Conservation (phyloP, 2,329 filamentous ascomycete genomes). For the Microascus cirrosus region DNA sequence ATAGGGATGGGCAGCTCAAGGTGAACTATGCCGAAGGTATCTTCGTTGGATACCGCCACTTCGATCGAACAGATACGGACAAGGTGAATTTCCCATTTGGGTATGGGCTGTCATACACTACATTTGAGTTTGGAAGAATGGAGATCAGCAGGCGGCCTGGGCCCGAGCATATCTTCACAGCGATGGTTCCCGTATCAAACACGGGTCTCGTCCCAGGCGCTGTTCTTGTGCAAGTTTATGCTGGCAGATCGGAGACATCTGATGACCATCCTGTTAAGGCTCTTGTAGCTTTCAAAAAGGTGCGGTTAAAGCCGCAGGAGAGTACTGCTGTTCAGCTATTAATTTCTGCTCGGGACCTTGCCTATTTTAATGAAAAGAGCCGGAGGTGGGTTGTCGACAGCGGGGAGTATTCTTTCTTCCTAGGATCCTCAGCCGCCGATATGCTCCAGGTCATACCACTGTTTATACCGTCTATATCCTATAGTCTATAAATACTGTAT, state of each 20-base stretch:
- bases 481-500: too few species aligned
- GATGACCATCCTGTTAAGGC: constrained; percentile 15
- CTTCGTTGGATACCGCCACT: constrained; percentile 58
- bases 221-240: constrained; percentile 46
- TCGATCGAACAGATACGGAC: constrained; percentile 47
- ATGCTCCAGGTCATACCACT: too few species aligned
- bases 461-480: too few species aligned
- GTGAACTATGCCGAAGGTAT: constrained; percentile 60
- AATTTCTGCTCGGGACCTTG: constrained; percentile 13
- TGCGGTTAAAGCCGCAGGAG: constrained; percentile 12
- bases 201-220: constrained; percentile 38
- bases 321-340: constrained; percentile 7
- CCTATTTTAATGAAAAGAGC: constrained; percentile 13
- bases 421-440: constrained; percentile 15
- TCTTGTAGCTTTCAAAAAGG: constrained; percentile 19
- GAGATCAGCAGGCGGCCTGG: constrained; percentile 41
- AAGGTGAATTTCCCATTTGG: constrained; percentile 55
- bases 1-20: constrained; percentile 31
- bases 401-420: constrained; percentile 14
- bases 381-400: constrained; percentile 16
- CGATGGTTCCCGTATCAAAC: constrained; percentile 45
- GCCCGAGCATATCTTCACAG: constrained; percentile 31
- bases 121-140: constrained; percentile 47
- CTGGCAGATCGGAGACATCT: constrained; percentile 11
- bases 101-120: too few species aligned